phyloP scores from a whole-genome alignment of 2,329 filamentous ascomycete species.

The Curvularia verruculosa region DNA sequence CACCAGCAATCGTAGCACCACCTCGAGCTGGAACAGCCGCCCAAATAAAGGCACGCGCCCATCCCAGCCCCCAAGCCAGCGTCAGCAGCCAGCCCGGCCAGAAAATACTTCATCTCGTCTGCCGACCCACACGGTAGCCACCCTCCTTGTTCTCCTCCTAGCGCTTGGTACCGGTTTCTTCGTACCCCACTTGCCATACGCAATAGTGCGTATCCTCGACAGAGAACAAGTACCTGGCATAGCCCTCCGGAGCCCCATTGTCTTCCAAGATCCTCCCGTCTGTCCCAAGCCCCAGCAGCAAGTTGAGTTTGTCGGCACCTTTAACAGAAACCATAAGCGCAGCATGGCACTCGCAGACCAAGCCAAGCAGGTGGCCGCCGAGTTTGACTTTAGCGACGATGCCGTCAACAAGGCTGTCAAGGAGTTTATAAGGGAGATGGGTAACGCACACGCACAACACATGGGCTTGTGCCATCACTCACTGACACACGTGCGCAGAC shows the following conservation, averaged over 20 bases:
- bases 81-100: conserved; percentile 4
- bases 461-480: background rate
- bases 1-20: background rate
- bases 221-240: conserved; percentile 30
- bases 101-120: conserved; percentile 9
- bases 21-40: conserved; percentile 5
- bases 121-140: conserved; percentile 33
- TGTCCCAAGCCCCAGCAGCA: conserved; percentile 39
- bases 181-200: conserved; percentile 45
- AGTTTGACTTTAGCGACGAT: conserved; percentile 83
- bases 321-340: conserved; percentile 46
- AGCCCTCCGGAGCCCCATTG: conserved; percentile 34
- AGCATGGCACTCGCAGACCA: conserved; percentile 66
- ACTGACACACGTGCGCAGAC: conserved; percentile 56
- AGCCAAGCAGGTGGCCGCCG: conserved; percentile 77
- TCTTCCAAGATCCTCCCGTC: conserved; percentile 34
- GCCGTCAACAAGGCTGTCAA: conserved; percentile 80
- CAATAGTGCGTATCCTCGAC: conserved; percentile 35
- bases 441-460: conserved; percentile 47
- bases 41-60: conserved; percentile 24
- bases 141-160: conserved; percentile 42
- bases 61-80: conserved; percentile 6
- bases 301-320: conserved; percentile 41
- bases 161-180: conserved; percentile 45
- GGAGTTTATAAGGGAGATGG: conserved; percentile 87